Evolutionary conservation across 2,329 filamentous ascomycete genomes (phyloP).

Genomic region (Colletotrichum siamense): DNA sequence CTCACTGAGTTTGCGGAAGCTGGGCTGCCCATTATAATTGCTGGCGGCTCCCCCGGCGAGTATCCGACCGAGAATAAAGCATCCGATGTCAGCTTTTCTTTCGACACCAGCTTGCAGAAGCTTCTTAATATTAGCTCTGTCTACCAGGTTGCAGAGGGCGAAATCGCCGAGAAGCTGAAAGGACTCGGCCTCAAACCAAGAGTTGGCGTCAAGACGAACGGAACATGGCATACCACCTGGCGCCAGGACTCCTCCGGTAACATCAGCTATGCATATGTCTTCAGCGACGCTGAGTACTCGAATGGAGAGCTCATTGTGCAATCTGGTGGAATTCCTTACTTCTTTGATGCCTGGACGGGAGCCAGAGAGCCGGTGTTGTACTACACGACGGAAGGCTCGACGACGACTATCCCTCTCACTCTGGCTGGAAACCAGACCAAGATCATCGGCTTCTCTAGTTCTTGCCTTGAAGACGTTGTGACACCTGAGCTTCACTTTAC

Average conservation of each 20-base stretch:
- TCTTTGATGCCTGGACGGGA: conserved; percentile 12
- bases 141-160: not conserved
- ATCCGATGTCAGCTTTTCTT: not conserved
- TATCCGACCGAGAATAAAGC: not conserved
- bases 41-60: not conserved
- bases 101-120: not conserved
- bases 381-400: not conserved
- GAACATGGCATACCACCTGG: conserved; percentile 9
- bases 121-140: not conserved
- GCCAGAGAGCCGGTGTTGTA: not conserved
- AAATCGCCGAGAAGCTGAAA: not conserved
- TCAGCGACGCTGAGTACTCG: not conserved
- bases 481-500: not conserved
- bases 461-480: not conserved
- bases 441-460: not conserved
- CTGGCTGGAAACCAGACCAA: conserved; percentile 9
- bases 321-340: not conserved
- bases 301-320: not conserved
- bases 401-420: not conserved
- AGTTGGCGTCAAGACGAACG: not conserved
- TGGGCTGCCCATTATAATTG: conserved; percentile 48
- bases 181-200: not conserved
- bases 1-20: conserved; percentile 37
- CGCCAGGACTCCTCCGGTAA: not conserved
- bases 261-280: conserved; percentile 1